A percentile compares a stretch with the other conserved stretches of the same genome.
Conservation (phyloP, 2,329 filamentous ascomycete genomes). For the Hypoxylon sp. region DNA sequence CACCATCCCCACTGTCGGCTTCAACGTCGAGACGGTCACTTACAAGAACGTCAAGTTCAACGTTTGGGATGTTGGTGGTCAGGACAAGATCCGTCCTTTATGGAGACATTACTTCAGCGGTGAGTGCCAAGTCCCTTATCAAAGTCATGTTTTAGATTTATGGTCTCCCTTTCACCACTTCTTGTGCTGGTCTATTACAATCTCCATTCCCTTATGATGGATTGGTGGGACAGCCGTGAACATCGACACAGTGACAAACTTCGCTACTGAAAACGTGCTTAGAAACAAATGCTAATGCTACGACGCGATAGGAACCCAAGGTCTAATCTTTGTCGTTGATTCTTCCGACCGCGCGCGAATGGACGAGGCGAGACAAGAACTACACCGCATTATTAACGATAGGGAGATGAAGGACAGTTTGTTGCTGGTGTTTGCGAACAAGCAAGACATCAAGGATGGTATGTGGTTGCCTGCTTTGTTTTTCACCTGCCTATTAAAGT, state of each 20-base stretch:
- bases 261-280: not conserved
- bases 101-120: slow-evolving; percentile 99
- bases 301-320: slow-evolving; percentile 82
- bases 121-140: slow-evolving; percentile 56
- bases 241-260: not conserved
- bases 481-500: not conserved
- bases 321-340: slow-evolving; percentile 98
- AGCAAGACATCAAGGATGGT: slow-evolving; percentile 94
- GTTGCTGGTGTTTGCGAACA: slow-evolving; percentile 97
- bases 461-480: slow-evolving; percentile 51
- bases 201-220: not conserved
- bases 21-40: slow-evolving; percentile 99
- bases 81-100: slow-evolving; percentile 99
- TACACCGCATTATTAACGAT: slow-evolving; percentile 98
- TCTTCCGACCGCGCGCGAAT: slow-evolving; percentile 92
- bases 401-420: slow-evolving; percentile 97
- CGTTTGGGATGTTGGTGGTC: slow-evolving; percentile 99
- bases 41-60: slow-evolving; percentile 99
- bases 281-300: slow-evolving; percentile 11
- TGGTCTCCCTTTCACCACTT: not conserved
- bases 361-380: slow-evolving; percentile 91
- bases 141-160: not conserved
- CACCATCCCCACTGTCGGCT: slow-evolving; percentile 98
- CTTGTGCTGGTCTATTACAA: not conserved
- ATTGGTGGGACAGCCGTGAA: not conserved